Conservation (phyloP, 371 early-diverging fungal genomes). For the Mortierella sp. region DNA sequence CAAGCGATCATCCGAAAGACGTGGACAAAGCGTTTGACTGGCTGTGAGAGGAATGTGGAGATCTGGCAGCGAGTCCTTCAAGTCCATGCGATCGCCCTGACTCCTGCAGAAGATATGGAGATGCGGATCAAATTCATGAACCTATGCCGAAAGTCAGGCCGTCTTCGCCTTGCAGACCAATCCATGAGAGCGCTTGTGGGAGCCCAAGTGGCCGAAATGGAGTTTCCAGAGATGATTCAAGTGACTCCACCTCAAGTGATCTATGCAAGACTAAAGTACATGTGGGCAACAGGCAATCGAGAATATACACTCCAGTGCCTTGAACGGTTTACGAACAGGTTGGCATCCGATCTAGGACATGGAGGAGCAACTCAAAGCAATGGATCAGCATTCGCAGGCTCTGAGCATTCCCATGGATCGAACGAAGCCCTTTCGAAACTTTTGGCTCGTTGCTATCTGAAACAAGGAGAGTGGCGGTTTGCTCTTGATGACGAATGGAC, state of each 20-base stretch:
- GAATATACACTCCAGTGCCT: conserved; percentile 65
- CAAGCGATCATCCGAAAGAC: conserved; percentile 86
- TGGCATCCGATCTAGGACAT: conserved; percentile 64
- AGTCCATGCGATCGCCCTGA: conserved; percentile 89
- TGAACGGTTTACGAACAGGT: conserved; percentile 68
- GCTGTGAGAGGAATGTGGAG: conserved; percentile 94
- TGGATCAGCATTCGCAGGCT: conserved; percentile 22
- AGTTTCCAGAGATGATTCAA: conserved; percentile 29
- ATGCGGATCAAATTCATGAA: conserved; percentile 97
- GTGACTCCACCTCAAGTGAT: conserved; percentile 80
- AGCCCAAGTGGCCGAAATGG: conserved; percentile 34
- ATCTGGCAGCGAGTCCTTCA: conserved; percentile 95
- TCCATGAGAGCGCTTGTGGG: conserved; percentile 76
- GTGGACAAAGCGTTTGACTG: conserved; percentile 89
- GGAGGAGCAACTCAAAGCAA: conserved; percentile 15
- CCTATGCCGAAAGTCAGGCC: conserved; percentile 91
- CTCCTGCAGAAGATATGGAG: conserved; percentile 92
- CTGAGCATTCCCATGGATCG: conserved; percentile 34
- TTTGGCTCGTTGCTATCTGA: conserved; percentile 93
- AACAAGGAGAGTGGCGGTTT: conserved; percentile 94
- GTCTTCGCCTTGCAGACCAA: conserved; percentile 85
- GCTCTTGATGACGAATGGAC: conserved; percentile 80
- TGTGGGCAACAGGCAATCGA: conserved; percentile 86
- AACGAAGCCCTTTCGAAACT: conserved; percentile 60
- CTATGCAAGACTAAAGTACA: conserved; percentile 93